Evolutionary conservation across 257 asterid genomes (phyloP), one percentile per base, ranked within the genome.

Genomic region (Capsicum chinense): DNA sequence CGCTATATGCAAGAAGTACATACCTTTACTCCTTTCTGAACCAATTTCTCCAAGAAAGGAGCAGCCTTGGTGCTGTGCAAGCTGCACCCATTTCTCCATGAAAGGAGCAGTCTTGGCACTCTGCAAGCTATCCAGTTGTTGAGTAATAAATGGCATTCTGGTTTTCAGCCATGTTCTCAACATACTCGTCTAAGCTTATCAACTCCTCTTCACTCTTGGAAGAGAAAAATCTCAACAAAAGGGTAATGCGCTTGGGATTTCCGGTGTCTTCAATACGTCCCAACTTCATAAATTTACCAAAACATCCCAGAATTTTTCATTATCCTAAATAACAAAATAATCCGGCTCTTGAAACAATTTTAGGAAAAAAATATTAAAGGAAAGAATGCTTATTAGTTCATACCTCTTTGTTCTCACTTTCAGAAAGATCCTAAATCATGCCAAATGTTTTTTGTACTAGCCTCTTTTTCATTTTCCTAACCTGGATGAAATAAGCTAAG

Each of bases 351-450:
- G 26, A 26, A 64, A 7, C 35, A 1, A 33, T 26, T 64, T 39
- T 44, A 78, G 35, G 2, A 8, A 47, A 48, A 69, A 64, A 48
- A 57, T 10, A 2, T 17, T 17, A 4, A 44, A 5, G 44, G 44
- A 64, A 64, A 64, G 71, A 64, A 64, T 7, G 70, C 9, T 7
- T 14, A 76, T 15, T 19, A 68, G 8, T 21, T 4, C 15, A 50
- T 26, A 96, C 98, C 98, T 96, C 97, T 87, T 93, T 96, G 90
- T 87, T 87, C 88, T 96, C 99, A 57, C 92, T 91, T 83, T 94
- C 98, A 79, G 99, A 86, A 83, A 94, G 97, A 83, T 94, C 99
- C 84, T 94, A 98, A 90, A 96, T 96, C 98, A 96, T 96, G 92
- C 94, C 98, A 84, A 94, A 96, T 82, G 99, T 90, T 86, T 96